Evolutionary conservation across 306 rosid genomes (phyloP), one percentile per base, ranked within the genome.

Genomic region (Vicia villosa): DNA sequence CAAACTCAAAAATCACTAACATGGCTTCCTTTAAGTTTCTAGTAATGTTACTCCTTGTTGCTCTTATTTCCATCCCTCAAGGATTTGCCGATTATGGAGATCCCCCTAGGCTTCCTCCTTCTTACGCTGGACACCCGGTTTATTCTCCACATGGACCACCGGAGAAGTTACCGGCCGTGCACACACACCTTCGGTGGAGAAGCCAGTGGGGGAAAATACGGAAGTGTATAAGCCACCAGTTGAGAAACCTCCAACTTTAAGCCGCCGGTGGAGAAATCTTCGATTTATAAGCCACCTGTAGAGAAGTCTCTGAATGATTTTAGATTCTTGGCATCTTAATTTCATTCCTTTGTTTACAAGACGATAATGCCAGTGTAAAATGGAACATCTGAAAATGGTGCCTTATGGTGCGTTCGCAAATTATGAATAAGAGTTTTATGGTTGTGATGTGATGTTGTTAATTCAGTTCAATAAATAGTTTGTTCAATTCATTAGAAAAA

Each of bases 1-100:
- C 50, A 12, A 54, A 54, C 62, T 0, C 60, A 54, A 54, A 54
- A 4, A 19, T 34, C 12, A 42, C 20, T 0, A 70, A 58, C 32
- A 72, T 72, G 69, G 69, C 69, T 34, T 47, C 69, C 52, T 47
- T 62, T 13, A 11, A 6, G 52, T 32, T 32, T 17, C 10, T 72
- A 47, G 41, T 49, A n/a, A n/a, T n/a, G 37, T 12, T 60, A 16
- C 52, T 72, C 9, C 12, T 72, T 47, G 77, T 22, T 14, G 62
- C 69, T 36, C n/a, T 72, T 0, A 3, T 49, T 49, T 28, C 36
- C 7, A 20, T 26, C 77, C 42, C 77, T 34, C 51, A 62, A 2
- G 77, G 38, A 0, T 41, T 49, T 46, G 77, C 77, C 1, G 3
- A 22, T 22, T 22, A 22, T 22, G 26, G 1, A 3, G 26, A 22